Evolutionary conservation across 1,284 basidiomycete genomes (phyloP), one percentile per base, ranked within the genome.

Genomic region (Cutaneotrichosporon sp.): DNA sequence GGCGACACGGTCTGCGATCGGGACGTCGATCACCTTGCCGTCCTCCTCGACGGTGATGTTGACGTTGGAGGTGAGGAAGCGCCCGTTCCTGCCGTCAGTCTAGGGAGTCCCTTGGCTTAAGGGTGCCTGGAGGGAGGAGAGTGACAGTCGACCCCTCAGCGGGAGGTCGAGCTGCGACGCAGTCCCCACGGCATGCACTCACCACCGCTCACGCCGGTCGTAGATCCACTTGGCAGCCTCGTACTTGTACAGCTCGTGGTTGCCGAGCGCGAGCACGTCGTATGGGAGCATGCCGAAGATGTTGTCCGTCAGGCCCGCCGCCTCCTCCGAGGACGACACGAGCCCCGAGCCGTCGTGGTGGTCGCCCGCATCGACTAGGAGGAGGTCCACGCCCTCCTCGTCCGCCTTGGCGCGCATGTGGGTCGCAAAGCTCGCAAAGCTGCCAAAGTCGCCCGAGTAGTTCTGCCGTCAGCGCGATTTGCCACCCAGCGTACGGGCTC

Each of bases 221-320:
- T 90, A 88, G 84, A 91, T 89, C 76, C 92, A 89, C 50, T 86
- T 83, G 0, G 91, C 85, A 70, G 90, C 85, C 4, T 81, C 83
- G 73, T 92, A 92, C 64, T 86, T 83, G 79, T 94, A 95, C 34
- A 95, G 79, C 79, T 95, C 92, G 71, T 95, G 92, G 71, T 95
- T 95, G 72, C 93, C 92, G 63, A 94, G 91, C 0, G 90, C 81
- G 69, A 94, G 85, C 9, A 92, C 71, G 73, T 95, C 93, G 72
- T 92, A 95, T 0, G 89, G 87, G 29, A 95, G 82, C 67, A 86
- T 80, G 31, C 86, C 81, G 67, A 95, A 83, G 77, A 91, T 88
- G 70, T 89, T 88, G 68, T 93, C 91, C 0, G 87, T 86, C 13
- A 89, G 77, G 0, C 88, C 88, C 51, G 89, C 91, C 3, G 87